These are phyloP conservation scores for Geotrichum macrosporum DNA, from an alignment of 1,139 yeast species.

Conservation along the genomic window DNA sequence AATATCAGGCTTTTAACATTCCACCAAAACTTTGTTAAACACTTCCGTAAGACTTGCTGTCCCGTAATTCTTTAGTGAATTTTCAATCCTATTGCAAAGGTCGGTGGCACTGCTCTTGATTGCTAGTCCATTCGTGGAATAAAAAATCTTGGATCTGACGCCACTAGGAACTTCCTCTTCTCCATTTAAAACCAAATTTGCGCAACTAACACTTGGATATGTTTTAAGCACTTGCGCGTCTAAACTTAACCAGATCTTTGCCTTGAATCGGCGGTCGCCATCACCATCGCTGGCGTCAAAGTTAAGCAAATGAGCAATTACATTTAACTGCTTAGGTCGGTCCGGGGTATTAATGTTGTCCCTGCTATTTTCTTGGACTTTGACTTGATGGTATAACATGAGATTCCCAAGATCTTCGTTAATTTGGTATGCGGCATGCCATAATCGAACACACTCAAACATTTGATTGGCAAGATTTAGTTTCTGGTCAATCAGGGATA, in stretches of 20 bases:
- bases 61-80: not conserved
- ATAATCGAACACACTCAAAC: constrained; percentile 5
- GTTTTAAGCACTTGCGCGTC: not conserved
- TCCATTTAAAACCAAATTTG: not conserved
- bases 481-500: not conserved
- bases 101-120: not conserved
- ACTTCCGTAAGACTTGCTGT: constrained; percentile 7
- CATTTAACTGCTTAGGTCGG: not conserved
- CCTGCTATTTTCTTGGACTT: not conserved
- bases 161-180: not conserved
- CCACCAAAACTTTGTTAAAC: constrained; percentile 7
- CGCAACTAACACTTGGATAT: constrained; percentile 4
- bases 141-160: not conserved
- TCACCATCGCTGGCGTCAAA: constrained; percentile 3
- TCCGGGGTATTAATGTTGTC: no score
- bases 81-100: not conserved
- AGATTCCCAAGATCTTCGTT: constrained; percentile 1
- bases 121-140: not conserved
- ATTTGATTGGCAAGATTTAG: constrained; percentile 1
- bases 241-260: constrained; percentile 3
- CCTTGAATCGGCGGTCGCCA: constrained; percentile 4
- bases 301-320: not conserved
- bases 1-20: not conserved
- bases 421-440: constrained; percentile 4
- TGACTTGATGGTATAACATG: constrained; percentile 7